A percentile compares a stretch with the other conserved stretches of the same genome.
phyloP scores from a whole-genome alignment of 768 basidiomycete genomes.

The Lactarius indigo region DNA sequence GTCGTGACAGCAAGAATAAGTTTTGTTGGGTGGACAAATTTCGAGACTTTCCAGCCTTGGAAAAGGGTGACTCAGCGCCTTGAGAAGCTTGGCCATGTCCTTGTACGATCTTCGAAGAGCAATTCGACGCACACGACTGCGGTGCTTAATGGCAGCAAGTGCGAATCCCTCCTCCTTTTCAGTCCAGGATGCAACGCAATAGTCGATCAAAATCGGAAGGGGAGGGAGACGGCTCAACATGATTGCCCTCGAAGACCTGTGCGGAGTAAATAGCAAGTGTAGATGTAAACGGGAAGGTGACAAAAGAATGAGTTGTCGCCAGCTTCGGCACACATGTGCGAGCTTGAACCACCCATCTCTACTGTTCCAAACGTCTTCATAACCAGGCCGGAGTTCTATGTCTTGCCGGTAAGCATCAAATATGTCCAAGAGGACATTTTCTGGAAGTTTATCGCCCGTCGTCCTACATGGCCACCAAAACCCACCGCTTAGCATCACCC shows the following conservation, averaged over 20 bases:
- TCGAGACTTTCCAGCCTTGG: not conserved
- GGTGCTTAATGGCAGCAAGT: not conserved
- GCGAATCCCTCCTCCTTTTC: not conserved
- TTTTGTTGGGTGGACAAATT: not conserved
- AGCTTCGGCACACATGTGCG: not conserved
- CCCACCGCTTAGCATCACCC: not conserved
- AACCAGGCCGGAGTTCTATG: not conserved
- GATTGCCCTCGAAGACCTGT: not conserved
- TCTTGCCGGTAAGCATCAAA: not conserved
- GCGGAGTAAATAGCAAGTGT: not conserved
- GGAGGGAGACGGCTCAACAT: not conserved
- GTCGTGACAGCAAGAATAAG: not conserved
- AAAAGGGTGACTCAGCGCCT: not conserved
- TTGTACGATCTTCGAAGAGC: not conserved
- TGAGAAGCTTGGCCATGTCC: not conserved
- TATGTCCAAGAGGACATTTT: not conserved
- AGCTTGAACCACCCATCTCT: not conserved
- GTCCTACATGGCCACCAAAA: not conserved
- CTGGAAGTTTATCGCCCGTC: not conserved
- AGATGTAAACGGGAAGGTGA: not conserved
- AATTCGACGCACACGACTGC: not conserved
- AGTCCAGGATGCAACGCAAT: not conserved
- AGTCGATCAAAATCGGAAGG: not conserved
- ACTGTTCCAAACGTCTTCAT: not conserved
- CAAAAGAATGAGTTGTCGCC: not conserved